Percentiles rank a stretch among this genome's conserved stretches.
These are phyloP conservation scores for Mediolabrus comicus DNA, from an alignment of 108 stramenopile species.

Conservation along the genomic window DNA sequence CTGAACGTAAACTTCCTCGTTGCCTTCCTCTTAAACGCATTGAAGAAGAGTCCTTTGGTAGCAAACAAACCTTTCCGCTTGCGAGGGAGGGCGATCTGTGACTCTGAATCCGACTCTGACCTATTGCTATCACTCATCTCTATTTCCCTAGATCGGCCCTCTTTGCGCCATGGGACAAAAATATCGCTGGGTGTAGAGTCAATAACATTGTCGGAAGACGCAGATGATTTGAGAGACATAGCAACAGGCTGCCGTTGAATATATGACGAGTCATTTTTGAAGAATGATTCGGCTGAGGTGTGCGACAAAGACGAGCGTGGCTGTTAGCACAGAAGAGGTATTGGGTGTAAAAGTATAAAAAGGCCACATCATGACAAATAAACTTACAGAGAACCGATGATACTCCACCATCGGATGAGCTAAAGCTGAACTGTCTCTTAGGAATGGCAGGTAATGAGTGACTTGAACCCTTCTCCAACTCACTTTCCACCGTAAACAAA, in stretches of 20 bases:
- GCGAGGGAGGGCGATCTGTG: not conserved
- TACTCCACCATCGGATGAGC: constrained; percentile 10
- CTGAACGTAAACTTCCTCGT: constrained; percentile 24
- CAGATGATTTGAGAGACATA: not conserved
- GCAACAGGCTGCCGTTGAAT: not conserved
- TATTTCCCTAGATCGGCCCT: constrained; percentile 12
- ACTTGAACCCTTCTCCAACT: not conserved
- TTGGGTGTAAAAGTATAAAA: not conserved
- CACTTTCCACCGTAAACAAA: not conserved
- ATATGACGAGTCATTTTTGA: not conserved
- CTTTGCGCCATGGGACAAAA: constrained; percentile 28
- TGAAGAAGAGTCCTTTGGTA: constrained; percentile 3
- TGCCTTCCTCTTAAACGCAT: constrained; percentile 1
- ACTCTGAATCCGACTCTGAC: constrained; percentile 12
- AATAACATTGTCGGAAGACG: constrained; percentile 1
- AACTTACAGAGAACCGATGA: constrained; percentile 21
- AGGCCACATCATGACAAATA: not conserved
- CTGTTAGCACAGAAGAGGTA: not conserved
- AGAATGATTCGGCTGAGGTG: constrained; percentile 12
- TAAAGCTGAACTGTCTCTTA: not conserved
- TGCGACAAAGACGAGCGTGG: not conserved
- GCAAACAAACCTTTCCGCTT: constrained; percentile 4
- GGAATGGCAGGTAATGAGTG: constrained; percentile 11
- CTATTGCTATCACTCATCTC: constrained; percentile 19
- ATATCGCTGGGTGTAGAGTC: constrained; percentile 8